These are phyloP conservation scores for Penicillium sp. DNA, from an alignment of 2,329 filamentous ascomycete genomes.

Conservation along the genomic window DNA sequence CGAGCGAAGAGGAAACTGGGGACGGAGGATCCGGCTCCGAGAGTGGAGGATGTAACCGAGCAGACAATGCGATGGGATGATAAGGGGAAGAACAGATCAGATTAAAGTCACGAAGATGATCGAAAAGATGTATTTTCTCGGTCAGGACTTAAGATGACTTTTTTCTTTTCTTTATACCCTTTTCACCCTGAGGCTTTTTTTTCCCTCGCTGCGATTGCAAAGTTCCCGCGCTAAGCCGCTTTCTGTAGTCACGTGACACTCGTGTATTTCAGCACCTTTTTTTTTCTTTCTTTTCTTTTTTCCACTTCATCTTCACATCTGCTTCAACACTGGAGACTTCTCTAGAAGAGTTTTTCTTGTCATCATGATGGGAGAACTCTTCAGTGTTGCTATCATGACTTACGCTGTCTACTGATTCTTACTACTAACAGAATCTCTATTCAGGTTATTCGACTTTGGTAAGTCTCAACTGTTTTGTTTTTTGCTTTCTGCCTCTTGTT, in stretches of 20 bases:
- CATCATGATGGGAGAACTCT: not conserved
- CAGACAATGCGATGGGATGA: constrained; percentile 9
- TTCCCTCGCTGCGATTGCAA: constrained; percentile 7
- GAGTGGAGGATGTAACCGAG: constrained; percentile 23
- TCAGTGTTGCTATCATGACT: constrained; percentile 5
- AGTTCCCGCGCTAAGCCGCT: constrained; percentile 17
- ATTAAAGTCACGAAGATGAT: not conserved
- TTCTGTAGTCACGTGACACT: constrained; percentile 14
- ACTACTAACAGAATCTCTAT: constrained; percentile 9
- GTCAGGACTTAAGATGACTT: not conserved
- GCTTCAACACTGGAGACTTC: not conserved
- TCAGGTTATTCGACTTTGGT: constrained; percentile 15
- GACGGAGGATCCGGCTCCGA: constrained; percentile 27
- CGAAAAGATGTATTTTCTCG: not conserved
- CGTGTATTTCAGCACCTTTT: constrained; percentile 17
- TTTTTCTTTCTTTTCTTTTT: constrained; percentile 16
- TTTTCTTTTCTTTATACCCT: constrained; percentile 2
- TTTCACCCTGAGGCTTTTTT: constrained; percentile 11
- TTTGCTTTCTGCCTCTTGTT: constrained; percentile 23
- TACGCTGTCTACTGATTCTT: constrained; percentile 5
- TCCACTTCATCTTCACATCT: constrained; percentile 18
- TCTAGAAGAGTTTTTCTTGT: not conserved
- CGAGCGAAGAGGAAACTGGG: constrained; percentile 24
- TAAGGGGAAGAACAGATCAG: not conserved
- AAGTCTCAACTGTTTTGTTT: constrained; percentile 16